Base-by-base conservation (phyloP, 1,284 basidiomycete species). In the Cystobasidium sp. region DNA sequence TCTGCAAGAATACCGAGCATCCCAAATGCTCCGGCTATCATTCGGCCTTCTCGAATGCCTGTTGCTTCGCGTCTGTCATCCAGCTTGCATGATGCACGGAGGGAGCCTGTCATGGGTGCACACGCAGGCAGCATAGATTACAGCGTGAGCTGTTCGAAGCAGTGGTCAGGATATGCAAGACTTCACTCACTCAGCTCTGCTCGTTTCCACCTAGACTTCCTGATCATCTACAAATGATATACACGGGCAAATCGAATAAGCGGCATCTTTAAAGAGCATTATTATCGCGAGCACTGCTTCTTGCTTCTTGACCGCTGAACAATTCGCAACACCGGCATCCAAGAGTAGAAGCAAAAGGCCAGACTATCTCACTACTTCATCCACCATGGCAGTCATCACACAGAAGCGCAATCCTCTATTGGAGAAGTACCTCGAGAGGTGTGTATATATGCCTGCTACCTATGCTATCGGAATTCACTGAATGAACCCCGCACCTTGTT, bases 381-480 rank as follows among this genome's bases (percentile, higher is more conserved):
- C 14, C 10, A 66, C 63, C 20, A 66, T 66, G 70, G 6, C 70
- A 31, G 70, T 66, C 62, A 53, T 73, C 52, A 56, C 70, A 16
- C 41, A n/a, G 3, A 55, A 59, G 24, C 70, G 59, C 53, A 73
- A 66, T 31, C 62, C 70, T 20, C 70, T 73, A 18, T 44, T 73
- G 31, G 70, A 62, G 20, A 44, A 41, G 24, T 73, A 73, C 53
- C 62, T 73, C 44, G 39, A 73, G 70, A 65, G 52, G 70, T 73
- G 52, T 16, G 70, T n/a, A 18, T 43, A 20, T n/a, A 12, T 22
- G 16, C 24, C 20, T 18, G 44, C 6, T 31, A 31, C 20, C 20
- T n/a, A 16, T 62, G 4, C 56, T 24, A 22, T 6, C 10, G 37
- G 14, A 41, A 22, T 46, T 70, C 56, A 31, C 65, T 43, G 22